Evolutionary conservation across 176 grass and related monocot species (phyloP), one percentile per base, ranked within the genome.

Genomic region (Avena atlantica): DNA sequence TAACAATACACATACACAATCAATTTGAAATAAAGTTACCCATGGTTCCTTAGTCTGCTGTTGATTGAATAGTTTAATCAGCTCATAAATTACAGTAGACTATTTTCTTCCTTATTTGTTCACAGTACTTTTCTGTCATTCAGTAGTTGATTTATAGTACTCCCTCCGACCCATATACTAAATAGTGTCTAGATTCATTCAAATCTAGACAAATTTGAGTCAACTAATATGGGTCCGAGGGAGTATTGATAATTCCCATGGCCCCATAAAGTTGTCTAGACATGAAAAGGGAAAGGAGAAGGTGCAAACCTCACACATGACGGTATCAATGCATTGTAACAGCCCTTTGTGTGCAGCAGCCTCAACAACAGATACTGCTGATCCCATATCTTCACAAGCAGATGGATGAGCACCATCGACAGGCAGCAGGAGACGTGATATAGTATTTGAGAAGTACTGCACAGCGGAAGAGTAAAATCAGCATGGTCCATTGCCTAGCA

Each of bases 401-500:
- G 90, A 90, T 25, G 90, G 78, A 90, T 96, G 94, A 83, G 87
- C 94, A 86, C 92, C 95, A 89, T 96, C 95, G 7, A 94, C 97
- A 83, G 94, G 97, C 72, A 95, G 87, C 65, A 99, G 68, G 11
- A 96, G 94, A 58, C 92, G 90, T 81, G 97, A 99, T 78, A 99
- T 99, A 49, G 94, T 93, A 90, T 99, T 99, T 76, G 97, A 93
- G 79, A 99, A 99, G 77, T 91, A 99, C 97, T 99, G 58, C 27
- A 79, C 40, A 86, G 74, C 37, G 81, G 74, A 84, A 76, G 19
- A 24, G 14, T 27, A 9, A 82, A 68, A 59, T 91, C 45, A 85
- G 27, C 58, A 69, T 73, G 24, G n/a, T 79, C 81, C 48, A 81
- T 68, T 49, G 49, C 17, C 81, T 42, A 85, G 79, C 42, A 89